Percentiles rank a stretch among this genome's conserved stretches.
These are phyloP conservation scores for Aphanomyces euteiches DNA, from an alignment of 352 stramenopile genomes.

Conservation along the genomic window DNA sequence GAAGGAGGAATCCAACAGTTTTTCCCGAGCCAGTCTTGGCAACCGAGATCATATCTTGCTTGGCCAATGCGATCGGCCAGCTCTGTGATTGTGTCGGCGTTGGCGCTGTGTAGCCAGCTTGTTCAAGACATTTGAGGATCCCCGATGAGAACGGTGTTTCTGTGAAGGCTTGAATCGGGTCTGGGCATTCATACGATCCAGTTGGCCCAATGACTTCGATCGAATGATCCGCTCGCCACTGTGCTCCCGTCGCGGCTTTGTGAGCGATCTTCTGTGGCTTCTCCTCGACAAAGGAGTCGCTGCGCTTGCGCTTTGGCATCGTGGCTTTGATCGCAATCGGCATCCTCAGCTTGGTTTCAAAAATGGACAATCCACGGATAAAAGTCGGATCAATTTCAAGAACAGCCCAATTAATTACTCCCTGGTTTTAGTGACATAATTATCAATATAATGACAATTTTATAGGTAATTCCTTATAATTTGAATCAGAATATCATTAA, in stretches of 20 bases:
- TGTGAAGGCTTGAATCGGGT: constrained; percentile 18
- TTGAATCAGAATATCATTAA: background rate
- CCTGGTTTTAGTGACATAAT: too few relatives aligned
- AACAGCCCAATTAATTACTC: too few relatives aligned
- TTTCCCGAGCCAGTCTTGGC: constrained; percentile 95
- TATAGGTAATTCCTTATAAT: too few relatives aligned
- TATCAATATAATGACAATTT: constrained; percentile 2
- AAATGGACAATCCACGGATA: background rate
- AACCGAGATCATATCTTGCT: constrained; percentile 95
- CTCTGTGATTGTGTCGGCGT: constrained; percentile 59
- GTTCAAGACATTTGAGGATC: constrained; percentile 5
- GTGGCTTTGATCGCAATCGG: constrained; percentile 3
- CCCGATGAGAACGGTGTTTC: constrained; percentile 26
- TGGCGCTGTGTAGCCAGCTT: constrained; percentile 55
- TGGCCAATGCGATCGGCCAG: constrained; percentile 26
- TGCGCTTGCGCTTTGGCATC: constrained; percentile 26
- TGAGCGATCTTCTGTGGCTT: constrained; percentile 16
- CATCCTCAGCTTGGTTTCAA: constrained; percentile 11
- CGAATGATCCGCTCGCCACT: constrained; percentile 19
- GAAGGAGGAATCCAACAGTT: constrained; percentile 93
- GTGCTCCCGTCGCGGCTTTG: background rate
- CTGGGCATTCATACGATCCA: constrained; percentile 9
- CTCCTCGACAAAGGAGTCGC: background rate
- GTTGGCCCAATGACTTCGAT: constrained; percentile 17
- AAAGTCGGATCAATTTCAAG: too few relatives aligned